phyloP scores from a whole-genome alignment of 352 stramenopile genomes.

The Globisporangium orthogonon region DNA sequence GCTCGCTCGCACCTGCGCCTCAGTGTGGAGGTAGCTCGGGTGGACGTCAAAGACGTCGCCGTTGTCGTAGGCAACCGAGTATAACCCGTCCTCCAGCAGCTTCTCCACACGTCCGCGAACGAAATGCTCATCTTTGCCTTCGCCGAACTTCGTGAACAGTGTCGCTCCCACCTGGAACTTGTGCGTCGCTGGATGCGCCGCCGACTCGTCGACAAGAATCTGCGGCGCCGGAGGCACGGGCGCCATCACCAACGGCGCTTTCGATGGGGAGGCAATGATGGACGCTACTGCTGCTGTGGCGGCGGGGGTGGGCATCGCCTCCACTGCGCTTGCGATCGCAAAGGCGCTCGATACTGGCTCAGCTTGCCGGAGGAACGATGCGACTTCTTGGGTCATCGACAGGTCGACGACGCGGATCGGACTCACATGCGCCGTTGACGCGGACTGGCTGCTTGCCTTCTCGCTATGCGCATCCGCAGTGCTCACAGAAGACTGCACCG shows the following conservation, averaged over 20 bases:
- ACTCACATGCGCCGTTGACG: slow-evolving; percentile 3
- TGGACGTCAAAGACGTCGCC: slow-evolving; percentile 42
- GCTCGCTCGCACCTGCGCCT: slow-evolving; percentile 32
- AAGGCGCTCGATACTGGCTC: slow-evolving; percentile 3
- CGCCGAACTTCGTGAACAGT: slow-evolving; percentile 37
- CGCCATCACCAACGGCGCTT: not conserved
- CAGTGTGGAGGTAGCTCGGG: slow-evolving; percentile 35
- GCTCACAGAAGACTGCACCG: not conserved
- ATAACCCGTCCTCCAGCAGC: slow-evolving; percentile 30
- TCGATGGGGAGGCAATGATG: not conserved
- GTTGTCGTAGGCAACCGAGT: slow-evolving; percentile 51
- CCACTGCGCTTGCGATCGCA: slow-evolving; percentile 1
- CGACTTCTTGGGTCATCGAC: slow-evolving; percentile 7
- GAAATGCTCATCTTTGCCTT: slow-evolving; percentile 32
- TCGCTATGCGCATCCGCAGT: not conserved
- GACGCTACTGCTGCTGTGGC: not conserved
- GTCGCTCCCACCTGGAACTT: slow-evolving; percentile 30
- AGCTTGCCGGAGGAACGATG: slow-evolving; percentile 6
- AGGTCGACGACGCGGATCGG: slow-evolving; percentile 3
- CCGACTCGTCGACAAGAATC: not conserved
- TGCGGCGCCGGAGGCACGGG: not conserved
- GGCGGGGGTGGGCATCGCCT: not conserved
- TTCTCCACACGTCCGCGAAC: slow-evolving; percentile 36
- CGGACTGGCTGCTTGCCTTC: not conserved
- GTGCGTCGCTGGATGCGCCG: not conserved